Evolutionary conservation across 495 filamentous ascomycete species (phyloP).

Genomic region (Aspergillus coremiiformis): DNA sequence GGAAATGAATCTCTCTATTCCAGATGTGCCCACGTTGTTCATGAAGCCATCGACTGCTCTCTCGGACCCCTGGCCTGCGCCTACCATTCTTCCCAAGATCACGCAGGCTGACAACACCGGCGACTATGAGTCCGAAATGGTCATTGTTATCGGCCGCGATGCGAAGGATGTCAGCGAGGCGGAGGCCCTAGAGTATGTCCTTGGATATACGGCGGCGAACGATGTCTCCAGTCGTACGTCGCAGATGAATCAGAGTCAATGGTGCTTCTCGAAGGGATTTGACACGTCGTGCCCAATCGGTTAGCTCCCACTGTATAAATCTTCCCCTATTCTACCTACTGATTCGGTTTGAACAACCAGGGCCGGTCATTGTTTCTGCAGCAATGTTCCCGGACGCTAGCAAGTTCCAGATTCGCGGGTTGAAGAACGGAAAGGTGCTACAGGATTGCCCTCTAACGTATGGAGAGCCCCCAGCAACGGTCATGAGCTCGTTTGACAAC

Average conservation of each 20-base stretch:
- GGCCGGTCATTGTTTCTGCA: slow-evolving; percentile 49
- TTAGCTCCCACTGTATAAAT: slow-evolving; percentile 9
- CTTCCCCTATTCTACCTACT: not conserved
- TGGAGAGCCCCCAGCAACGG: slow-evolving; percentile 9
- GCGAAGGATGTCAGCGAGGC: slow-evolving; percentile 61
- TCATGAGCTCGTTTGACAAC: slow-evolving; percentile 4
- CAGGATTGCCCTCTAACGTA: slow-evolving; percentile 56
- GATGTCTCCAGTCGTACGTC: slow-evolving; percentile 75
- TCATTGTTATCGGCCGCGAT: slow-evolving; percentile 64
- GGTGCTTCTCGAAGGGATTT: slow-evolving; percentile 76
- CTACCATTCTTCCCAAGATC: slow-evolving; percentile 56
- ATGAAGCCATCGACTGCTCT: slow-evolving; percentile 72
- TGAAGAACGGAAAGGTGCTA: slow-evolving; percentile 60
- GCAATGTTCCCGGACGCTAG: slow-evolving; percentile 56
- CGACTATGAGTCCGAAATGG: slow-evolving; percentile 81
- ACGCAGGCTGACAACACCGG: slow-evolving; percentile 49
- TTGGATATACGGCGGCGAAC: slow-evolving; percentile 75
- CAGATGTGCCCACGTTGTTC: slow-evolving; percentile 69
- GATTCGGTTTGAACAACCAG: slow-evolving; percentile 14
- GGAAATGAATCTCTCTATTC: slow-evolving; percentile 65
- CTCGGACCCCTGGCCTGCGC: slow-evolving; percentile 57
- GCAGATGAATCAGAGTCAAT: slow-evolving; percentile 74
- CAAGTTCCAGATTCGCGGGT: slow-evolving; percentile 53
- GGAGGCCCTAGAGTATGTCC: slow-evolving; percentile 64
- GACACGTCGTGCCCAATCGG: slow-evolving; percentile 75